Percentiles rank a stretch among this genome's conserved stretches.
Evolutionary conservation across 371 early-diverging fungal species (phyloP).

Genomic region (Lichtheimia ramosa): DNA sequence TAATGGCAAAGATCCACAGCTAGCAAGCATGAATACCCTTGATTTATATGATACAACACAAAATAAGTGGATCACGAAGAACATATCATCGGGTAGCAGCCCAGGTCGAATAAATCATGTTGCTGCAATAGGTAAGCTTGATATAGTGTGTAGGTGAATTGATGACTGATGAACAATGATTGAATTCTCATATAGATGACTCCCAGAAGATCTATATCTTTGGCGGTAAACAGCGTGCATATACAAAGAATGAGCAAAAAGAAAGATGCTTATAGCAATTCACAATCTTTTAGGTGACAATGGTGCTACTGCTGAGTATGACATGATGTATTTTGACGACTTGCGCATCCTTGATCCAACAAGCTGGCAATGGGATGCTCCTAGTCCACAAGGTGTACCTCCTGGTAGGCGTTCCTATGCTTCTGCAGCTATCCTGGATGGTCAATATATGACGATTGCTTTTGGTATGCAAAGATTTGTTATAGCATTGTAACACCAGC

Average conservation of each 20-base stretch:
- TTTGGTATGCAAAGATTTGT: constrained; percentile 31
- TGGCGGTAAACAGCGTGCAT: constrained; percentile 32
- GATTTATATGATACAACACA: constrained; percentile 29
- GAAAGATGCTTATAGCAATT: neutral
- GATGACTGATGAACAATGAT: neutral
- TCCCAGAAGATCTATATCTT: constrained; percentile 39
- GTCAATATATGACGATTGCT: constrained; percentile 32
- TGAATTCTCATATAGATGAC: constrained; percentile 10
- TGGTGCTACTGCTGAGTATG: neutral
- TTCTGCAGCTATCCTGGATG: constrained; percentile 32
- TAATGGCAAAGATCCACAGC: neutral
- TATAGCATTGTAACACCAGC: neutral
- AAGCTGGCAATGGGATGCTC: constrained; percentile 38
- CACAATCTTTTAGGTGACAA: neutral
- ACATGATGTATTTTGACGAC: too few relatives aligned
- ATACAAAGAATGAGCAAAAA: neutral
- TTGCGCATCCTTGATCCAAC: constrained; percentile 20
- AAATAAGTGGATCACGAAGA: neutral
- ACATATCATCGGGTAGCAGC: neutral
- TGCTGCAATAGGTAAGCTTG: constrained; percentile 40
- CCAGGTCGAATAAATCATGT: constrained; percentile 21
- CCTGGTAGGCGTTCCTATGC: constrained; percentile 44
- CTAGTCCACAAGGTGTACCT: constrained; percentile 30
- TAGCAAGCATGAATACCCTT: constrained; percentile 18
- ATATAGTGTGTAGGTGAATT: neutral